Base-by-base conservation (phyloP, 106 monocot genomes). In the Chionographis japonica region DNA sequence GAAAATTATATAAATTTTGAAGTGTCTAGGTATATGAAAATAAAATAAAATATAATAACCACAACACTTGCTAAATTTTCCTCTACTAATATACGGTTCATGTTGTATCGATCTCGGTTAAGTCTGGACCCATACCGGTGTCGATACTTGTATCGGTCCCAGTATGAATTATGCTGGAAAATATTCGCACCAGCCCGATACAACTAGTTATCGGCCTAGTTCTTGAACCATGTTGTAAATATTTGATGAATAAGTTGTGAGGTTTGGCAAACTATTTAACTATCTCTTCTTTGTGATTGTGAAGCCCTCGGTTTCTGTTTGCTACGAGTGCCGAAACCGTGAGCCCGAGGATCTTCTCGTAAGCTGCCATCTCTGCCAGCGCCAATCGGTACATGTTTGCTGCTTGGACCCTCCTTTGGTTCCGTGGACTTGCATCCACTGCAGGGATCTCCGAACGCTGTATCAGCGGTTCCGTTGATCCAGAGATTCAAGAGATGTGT, bases 341-440 rank as follows among this genome's bases (percentile, higher is more conserved):
- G 95, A 92, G 13, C 95, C 95, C 0, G 86, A 80, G 51, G 95
- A 97, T 67, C 86, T 89, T 63, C 89, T 89, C 12, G 17, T 79
- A 38, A 80, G 78, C 70, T 97, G 95, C 73, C 82, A 89, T 59
- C 60, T 92, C 40, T 97, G 95, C 74, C 59, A 59, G 56, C 67
- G 27, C 7, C 79, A 59, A 11, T 87, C 86, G 86, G 86, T 89
- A 49, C 95, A 97, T 73, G 87, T 92, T 7, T 97, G 71, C 59
- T 97, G 95, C 76, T 80, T 97, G 35, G 95, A 92, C 62, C 95
- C 95, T 74, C 95, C 95, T 58, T 62, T 86, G 70, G 50, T 79
- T 71, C 92, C 92, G n/a, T 97, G 95, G 95, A 97, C 95, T 2
- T 97, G 95, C 74, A 51, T 87, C 61, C 79, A 89, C 62, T 97